Conservation (phyloP, 805 yeast genomes). For the Lipomyces spencermartinsiae region DNA sequence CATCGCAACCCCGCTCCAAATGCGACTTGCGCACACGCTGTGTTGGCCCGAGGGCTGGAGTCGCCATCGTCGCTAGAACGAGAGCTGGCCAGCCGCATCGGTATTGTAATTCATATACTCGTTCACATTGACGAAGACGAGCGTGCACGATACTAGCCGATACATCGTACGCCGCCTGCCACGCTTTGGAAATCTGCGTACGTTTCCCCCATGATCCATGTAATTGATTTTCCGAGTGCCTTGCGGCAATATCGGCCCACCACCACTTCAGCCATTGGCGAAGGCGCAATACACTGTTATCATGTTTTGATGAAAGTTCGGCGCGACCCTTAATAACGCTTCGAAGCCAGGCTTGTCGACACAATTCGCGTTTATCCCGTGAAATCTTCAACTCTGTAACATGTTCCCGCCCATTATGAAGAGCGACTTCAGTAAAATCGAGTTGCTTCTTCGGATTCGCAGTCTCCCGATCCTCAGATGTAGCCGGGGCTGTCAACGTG, state of each 20-base stretch:
- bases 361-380: slow-evolving; percentile 27
- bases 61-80: slow-evolving; percentile 40
- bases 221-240: slow-evolving; percentile 32
- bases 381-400: slow-evolving; percentile 20
- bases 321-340: slow-evolving; percentile 38
- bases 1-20: slow-evolving; percentile 39
- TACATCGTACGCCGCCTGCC: slow-evolving; percentile 36
- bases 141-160: slow-evolving; percentile 39
- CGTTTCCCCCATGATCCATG: slow-evolving; percentile 36
- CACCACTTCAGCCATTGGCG: slow-evolving; percentile 41
- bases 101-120: slow-evolving; percentile 38
- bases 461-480: slow-evolving; percentile 30
- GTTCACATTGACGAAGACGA: slow-evolving; percentile 37
- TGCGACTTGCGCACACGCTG: slow-evolving; percentile 39
- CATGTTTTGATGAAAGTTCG: slow-evolving; percentile 36
- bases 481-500: slow-evolving; percentile 8
- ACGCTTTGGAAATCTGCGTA: slow-evolving; percentile 33
- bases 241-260: slow-evolving; percentile 40
- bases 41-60: slow-evolving; percentile 38
- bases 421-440: slow-evolving; percentile 33
- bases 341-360: slow-evolving; percentile 31
- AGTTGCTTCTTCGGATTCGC: slow-evolving; percentile 24
- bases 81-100: slow-evolving; percentile 41
- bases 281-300: slow-evolving; percentile 27
- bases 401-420: slow-evolving; percentile 32